Percentiles rank a stretch among this genome's conserved stretches.
Evolutionary conservation across 2,329 filamentous ascomycete genomes (phyloP).

Genomic region (Xylariaceae sp.): DNA sequence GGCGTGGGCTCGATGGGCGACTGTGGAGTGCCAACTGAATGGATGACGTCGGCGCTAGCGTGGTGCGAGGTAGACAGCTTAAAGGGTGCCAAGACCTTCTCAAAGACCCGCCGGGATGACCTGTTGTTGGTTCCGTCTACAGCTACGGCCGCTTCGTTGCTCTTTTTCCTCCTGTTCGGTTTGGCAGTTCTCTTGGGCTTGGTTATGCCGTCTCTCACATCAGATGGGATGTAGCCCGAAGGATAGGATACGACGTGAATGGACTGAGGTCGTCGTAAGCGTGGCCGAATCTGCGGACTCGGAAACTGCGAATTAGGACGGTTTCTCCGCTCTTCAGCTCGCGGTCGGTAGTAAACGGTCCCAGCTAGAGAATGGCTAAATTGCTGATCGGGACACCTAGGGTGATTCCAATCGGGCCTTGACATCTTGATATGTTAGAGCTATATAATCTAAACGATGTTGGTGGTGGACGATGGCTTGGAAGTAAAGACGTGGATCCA

Average conservation of each 20-base stretch:
- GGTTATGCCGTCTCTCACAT: conserved; percentile 44
- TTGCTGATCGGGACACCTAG: conserved; percentile 20
- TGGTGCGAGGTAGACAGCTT: conserved; percentile 36
- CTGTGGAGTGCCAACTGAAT: conserved; percentile 17
- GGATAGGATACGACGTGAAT: conserved; percentile 58
- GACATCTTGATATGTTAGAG: conserved; percentile 40
- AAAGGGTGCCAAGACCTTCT: conserved; percentile 42
- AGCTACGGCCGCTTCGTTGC: conserved; percentile 24
- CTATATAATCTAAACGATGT: not conserved
- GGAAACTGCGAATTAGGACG: conserved; percentile 39
- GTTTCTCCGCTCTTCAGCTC: conserved; percentile 33
- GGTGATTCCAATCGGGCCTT: conserved; percentile 31
- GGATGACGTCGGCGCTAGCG: conserved; percentile 27
- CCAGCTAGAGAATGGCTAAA: conserved; percentile 33
- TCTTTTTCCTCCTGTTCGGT: conserved; percentile 29
- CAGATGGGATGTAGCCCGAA: conserved; percentile 50
- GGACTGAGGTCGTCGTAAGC: conserved; percentile 57
- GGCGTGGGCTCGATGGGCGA: conserved; percentile 26
- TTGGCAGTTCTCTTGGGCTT: conserved; percentile 37
- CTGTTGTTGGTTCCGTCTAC: conserved; percentile 33
- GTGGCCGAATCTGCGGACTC: conserved; percentile 53
- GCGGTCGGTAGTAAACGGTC: conserved; percentile 40
- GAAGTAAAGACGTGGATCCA: conserved; percentile 17
- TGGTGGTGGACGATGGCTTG: not conserved
- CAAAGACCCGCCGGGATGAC: conserved; percentile 42